Evolutionary conservation across 2,329 filamentous ascomycete genomes (phyloP), one percentile per base, ranked within the genome.

Genomic region (Harringtonia aguacate): DNA sequence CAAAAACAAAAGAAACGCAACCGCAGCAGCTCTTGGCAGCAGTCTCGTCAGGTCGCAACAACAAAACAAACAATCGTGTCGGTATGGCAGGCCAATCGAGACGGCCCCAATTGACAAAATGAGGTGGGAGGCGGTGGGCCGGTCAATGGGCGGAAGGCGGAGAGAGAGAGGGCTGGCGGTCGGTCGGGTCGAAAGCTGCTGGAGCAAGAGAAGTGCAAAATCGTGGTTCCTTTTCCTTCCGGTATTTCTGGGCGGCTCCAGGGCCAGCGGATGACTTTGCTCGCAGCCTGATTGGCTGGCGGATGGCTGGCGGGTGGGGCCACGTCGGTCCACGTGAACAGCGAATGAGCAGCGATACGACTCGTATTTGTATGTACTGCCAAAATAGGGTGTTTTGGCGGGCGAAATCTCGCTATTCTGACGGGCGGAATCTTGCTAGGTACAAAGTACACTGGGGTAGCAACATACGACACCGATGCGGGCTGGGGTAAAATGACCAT

Each of bases 201-300:
- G 31, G 34, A 14, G 28, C 28, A 36, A 15, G 18, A 35, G 39
- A 39, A 42, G 33, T 36, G n/a, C 27, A 20, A 31, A 22, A 29
- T 39, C 39, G 30, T 30, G 22, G 30, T 14, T 17, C 31, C 21
- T 31, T 33, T 40, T 31, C 14, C 29, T 22, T 24, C 38, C 38
- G 39, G 44, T 35, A 39, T 46, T 46, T 46, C 27, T 42, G 39
- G 43, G 30, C 9, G 38, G n/a, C n/a, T n/a, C n/a, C 15, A 34
- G 24, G 33, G 24, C 22, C 8, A 8, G n/a, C 43, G 45, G 44
- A 52, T 55, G 53, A 55, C 53, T 53, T 52, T 46, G 31, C 30
- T 41, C 18, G 18, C 4, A 0, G 3, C 15, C 2, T 55, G 51
- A 50, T 55, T 55, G 53, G 53, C 37, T 28, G 27, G 24, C 17